Evolutionary conservation across 1,284 basidiomycete species (phyloP).

Genomic region (Megacollybia platyphylla): DNA sequence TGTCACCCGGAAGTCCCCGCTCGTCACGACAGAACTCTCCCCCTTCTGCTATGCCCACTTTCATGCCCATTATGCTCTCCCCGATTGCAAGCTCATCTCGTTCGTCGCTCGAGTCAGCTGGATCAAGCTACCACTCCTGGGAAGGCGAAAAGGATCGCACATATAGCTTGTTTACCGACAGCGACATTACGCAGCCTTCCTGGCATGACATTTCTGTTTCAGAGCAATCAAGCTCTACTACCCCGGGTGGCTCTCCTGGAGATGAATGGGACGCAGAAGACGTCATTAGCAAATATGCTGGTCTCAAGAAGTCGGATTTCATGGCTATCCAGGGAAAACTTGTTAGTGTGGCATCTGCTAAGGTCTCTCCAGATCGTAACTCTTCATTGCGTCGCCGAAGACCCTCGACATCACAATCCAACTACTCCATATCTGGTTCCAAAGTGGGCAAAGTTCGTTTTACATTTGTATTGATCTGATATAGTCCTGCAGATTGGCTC

Average conservation of each 20-base stretch:
- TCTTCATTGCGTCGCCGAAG: constrained; percentile 50
- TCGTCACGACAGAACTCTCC: constrained; percentile 39
- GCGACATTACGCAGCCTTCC: constrained; percentile 28
- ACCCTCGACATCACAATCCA: constrained; percentile 72
- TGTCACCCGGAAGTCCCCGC: constrained; percentile 20
- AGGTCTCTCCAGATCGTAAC: constrained; percentile 43
- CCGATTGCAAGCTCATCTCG: constrained; percentile 62
- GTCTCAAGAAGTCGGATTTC: constrained; percentile 59
- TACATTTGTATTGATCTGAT: constrained; percentile 3
- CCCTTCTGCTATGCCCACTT: constrained; percentile 27
- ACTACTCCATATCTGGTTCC: constrained; percentile 43
- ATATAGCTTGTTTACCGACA: constrained; percentile 37
- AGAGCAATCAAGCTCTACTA: constrained; percentile 32
- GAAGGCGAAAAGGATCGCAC: constrained; percentile 46
- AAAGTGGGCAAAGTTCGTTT: constrained; percentile 26
- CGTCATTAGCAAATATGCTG: constrained; percentile 46
- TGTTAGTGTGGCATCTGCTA: constrained; percentile 43
- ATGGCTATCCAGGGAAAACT: constrained; percentile 60
- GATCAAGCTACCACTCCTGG: constrained; percentile 76
- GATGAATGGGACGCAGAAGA: constrained; percentile 56
- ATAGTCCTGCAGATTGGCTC: constrained; percentile 34
- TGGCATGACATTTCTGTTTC: constrained; percentile 47
- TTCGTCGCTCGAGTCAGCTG: constrained; percentile 63
- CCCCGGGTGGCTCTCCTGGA: constrained; percentile 32
- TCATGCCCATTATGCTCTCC: constrained; percentile 47